Percentiles rank a stretch among this genome's conserved stretches.
Evolutionary conservation across 1,284 basidiomycete genomes (phyloP).

Genomic region (Cutaneotrichosporon spelunceum): DNA sequence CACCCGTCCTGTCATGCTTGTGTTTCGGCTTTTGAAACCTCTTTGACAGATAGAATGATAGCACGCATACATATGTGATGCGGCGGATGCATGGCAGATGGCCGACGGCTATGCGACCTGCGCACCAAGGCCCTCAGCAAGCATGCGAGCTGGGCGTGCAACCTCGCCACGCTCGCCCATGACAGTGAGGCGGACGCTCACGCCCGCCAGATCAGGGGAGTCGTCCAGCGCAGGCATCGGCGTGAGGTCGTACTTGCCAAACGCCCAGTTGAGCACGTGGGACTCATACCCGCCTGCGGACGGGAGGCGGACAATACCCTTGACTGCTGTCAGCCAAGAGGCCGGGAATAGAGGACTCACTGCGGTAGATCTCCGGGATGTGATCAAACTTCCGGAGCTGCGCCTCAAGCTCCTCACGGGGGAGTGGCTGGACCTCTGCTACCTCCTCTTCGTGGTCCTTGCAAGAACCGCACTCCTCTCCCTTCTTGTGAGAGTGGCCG

Average conservation of each 20-base stretch:
- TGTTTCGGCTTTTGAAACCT: neutral
- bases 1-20: neutral
- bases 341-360: constrained; percentile 23
- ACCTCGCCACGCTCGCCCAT: constrained; percentile 87
- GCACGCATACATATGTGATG: neutral
- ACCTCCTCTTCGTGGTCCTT: neutral
- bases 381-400: constrained; percentile 59
- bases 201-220: constrained; percentile 44
- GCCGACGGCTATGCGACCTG: constrained; percentile 24
- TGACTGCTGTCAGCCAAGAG: constrained; percentile 48
- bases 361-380: constrained; percentile 50
- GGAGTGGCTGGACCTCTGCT: constrained; percentile 35
- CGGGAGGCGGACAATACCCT: constrained; percentile 69
- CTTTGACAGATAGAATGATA: neutral
- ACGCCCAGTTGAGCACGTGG: constrained; percentile 83
- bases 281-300: constrained; percentile 44
- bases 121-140: constrained; percentile 59
- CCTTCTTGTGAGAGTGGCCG: constrained; percentile 37
- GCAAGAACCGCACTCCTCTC: constrained; percentile 15
- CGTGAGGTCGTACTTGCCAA: constrained; percentile 73
- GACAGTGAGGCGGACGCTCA: constrained; percentile 63
- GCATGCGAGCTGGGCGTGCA: constrained; percentile 58
- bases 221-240: constrained; percentile 49
- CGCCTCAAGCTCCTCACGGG: constrained; percentile 33
- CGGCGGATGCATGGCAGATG: neutral